These are phyloP conservation scores for Lachancea dasiensis DNA, from an alignment of 805 yeast genomes.

Conservation along the genomic window DNA sequence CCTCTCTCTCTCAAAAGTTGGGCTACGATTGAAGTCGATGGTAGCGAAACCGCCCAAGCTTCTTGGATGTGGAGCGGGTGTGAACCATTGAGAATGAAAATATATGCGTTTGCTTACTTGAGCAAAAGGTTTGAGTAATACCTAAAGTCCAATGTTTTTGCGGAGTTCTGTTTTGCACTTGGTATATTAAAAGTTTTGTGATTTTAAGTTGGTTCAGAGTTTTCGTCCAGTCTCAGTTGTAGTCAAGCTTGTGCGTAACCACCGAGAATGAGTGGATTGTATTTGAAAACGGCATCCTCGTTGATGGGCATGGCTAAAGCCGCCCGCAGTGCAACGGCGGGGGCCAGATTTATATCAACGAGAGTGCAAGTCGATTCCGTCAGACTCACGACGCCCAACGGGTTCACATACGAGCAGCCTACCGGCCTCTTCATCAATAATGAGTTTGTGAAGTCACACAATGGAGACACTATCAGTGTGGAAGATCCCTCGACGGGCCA, in stretches of 20 bases:
- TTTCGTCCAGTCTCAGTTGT: background rate
- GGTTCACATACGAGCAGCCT: conserved; percentile 66
- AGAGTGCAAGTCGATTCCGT: conserved; percentile 17
- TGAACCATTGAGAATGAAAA: too few species aligned
- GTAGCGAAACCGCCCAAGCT: too few species aligned
- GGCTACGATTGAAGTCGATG: too few species aligned
- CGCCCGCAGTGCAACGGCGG: conserved; percentile 1
- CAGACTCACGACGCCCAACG: conserved; percentile 56
- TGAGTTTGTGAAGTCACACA: conserved; percentile 58
- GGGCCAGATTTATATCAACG: conserved; percentile 2
- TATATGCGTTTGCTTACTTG: too few species aligned
- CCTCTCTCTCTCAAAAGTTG: too few species aligned
- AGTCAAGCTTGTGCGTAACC: background rate
- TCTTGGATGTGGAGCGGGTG: too few species aligned
- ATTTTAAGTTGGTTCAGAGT: too few species aligned
- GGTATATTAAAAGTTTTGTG: too few species aligned
- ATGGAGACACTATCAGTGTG: conserved; percentile 49
- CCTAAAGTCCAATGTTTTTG: background rate
- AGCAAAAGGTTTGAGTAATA: too few species aligned
- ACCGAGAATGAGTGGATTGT: background rate
- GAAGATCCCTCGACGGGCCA: conserved; percentile 62
- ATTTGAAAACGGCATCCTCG: background rate
- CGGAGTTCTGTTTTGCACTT: too few species aligned
- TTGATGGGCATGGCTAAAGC: conserved; percentile 2
- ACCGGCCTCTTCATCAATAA: conserved; percentile 86